Conservation (phyloP, 2,329 filamentous ascomycete species). For the Penicillium sp. region DNA sequence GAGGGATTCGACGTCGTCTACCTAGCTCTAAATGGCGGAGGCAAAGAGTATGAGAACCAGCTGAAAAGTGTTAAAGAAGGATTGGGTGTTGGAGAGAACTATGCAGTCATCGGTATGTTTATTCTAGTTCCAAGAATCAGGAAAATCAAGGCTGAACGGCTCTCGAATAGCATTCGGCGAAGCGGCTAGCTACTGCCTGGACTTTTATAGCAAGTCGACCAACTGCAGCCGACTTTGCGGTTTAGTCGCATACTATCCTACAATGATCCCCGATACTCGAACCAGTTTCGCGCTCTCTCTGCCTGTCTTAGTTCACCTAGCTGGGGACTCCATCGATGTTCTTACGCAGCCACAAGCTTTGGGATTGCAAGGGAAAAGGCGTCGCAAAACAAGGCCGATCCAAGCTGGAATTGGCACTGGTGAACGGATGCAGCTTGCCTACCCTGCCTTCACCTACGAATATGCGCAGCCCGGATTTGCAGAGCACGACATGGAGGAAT, state of each 20-base stretch:
- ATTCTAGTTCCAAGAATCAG: not conserved
- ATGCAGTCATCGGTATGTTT: slow-evolving; percentile 63
- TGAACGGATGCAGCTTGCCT: slow-evolving; percentile 42
- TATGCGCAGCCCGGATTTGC: slow-evolving; percentile 68
- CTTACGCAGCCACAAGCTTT: slow-evolving; percentile 54
- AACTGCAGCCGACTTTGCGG: slow-evolving; percentile 59
- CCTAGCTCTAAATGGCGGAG: slow-evolving; percentile 56
- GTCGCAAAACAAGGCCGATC: slow-evolving; percentile 53
- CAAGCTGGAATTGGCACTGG: slow-evolving; percentile 57
- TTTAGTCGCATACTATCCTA: slow-evolving; percentile 67
- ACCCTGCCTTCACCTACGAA: slow-evolving; percentile 57
- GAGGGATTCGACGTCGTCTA: slow-evolving; percentile 66
- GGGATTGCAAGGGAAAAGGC: slow-evolving; percentile 57
- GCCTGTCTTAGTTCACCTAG: slow-evolving; percentile 62
- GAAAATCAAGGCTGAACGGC: not conserved
- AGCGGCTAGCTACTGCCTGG: slow-evolving; percentile 63
- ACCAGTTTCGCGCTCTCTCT: slow-evolving; percentile 41
- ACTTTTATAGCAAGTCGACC: slow-evolving; percentile 60
- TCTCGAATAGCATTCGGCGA: slow-evolving; percentile 60
- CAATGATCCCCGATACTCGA: slow-evolving; percentile 57
- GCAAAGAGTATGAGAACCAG: slow-evolving; percentile 56
- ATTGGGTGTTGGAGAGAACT: slow-evolving; percentile 62
- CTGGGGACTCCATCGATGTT: slow-evolving; percentile 55
- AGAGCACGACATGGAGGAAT: slow-evolving; percentile 70
- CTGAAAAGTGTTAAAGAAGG: slow-evolving; percentile 58